Base-by-base conservation (phyloP, 371 early-diverging fungal species). In the Zychaea mexicana region DNA sequence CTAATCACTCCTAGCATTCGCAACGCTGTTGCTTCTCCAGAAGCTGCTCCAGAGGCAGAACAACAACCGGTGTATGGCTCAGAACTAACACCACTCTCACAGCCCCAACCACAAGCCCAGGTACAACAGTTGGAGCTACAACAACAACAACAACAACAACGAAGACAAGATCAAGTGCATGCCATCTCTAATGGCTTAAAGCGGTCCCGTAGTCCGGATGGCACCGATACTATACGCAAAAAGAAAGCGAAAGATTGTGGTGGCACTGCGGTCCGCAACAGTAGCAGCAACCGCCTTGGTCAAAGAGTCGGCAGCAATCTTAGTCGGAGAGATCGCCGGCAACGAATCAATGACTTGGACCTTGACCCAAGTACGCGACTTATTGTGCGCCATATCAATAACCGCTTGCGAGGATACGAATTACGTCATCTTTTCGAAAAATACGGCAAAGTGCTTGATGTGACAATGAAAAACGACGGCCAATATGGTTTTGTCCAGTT, bases 81-180 rank as follows among this genome's bases (percentile, higher is more conserved):
- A n/a, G n/a, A n/a, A n/a, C n/a, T n/a, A n/a, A n/a, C n/a, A n/a
- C n/a, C n/a, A n/a, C n/a, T n/a, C n/a, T n/a, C n/a, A 10, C 91
- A 93, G 68, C 78, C 93, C 27, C 89, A 91, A 61, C 91, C 24
- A 28, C 36, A 67, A 58, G 45, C 31, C 9, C 36, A 56, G 57
- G 59, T 52, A 52, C 36, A 28, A 42, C 28, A 21, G 24, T 19
- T 17, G 30, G n/a, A 54, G 4, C 54, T 28, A 15, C 30, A 54
- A 15, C 55, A 28, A 21, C 55, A 54, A 31, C 52, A 31, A 26
- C n/a, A 57, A 13, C 46, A 21, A n/a, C 17, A 39, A 22, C 38
- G 15, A 42, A 33, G 61, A 38, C 42, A 42, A 15, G 42, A 33
- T 17, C 57, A 46, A 56, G 54, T 47, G 15, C 24, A 8, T n/a